Base-by-base conservation (phyloP, 176 grass and related monocot species). In the Triticum urartu region DNA sequence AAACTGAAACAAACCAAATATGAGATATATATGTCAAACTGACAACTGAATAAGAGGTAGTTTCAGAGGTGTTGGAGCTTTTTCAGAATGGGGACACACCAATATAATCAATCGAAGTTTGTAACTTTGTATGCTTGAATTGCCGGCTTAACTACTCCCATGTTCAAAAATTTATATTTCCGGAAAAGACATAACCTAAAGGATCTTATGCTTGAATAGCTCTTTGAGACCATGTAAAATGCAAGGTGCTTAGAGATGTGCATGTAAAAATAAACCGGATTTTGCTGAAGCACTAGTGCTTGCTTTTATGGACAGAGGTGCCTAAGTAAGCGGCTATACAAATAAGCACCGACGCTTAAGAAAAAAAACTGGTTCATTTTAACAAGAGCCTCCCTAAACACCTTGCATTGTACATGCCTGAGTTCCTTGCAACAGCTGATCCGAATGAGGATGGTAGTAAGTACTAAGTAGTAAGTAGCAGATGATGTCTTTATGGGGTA, bases 51-150 rank as follows among this genome's bases (percentile, higher is more conserved):
- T 7, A n/a, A 30, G 24, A 15, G 43, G 66, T 64, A 79, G 39
- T 66, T 88, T 58, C 17, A 72, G 26, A 84, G 58, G 5, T 68
- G 33, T 14, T 36, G 24, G 5, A 67, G 35, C 14, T 25, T 45
- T 79, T 86, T 43, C 18, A 68, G 25, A 14, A 83, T 67, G 33
- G 43, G 24, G 43, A 66, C 2, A 75, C 13, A 30, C 13, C 6
- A 76, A 22, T 26, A 47, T 62, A 45, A 42, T 73, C n/a, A 74
- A 40, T 39, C 2, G 6, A 79, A 82, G 54, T 56, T 45, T 25
- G 39, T 72, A 87, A 82, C 17, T 54, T 32, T 24, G 39, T 56
- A 58, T 67, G 67, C 2, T 72, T 83, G 42, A 5, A 79, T 82
- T 54, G 11, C 30, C 72, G 17, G 30, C 56, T 21, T 75, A 78